These are phyloP conservation scores for Annulohypoxylon stygium DNA, from an alignment of 495 filamentous ascomycete genomes.

Conservation along the genomic window DNA sequence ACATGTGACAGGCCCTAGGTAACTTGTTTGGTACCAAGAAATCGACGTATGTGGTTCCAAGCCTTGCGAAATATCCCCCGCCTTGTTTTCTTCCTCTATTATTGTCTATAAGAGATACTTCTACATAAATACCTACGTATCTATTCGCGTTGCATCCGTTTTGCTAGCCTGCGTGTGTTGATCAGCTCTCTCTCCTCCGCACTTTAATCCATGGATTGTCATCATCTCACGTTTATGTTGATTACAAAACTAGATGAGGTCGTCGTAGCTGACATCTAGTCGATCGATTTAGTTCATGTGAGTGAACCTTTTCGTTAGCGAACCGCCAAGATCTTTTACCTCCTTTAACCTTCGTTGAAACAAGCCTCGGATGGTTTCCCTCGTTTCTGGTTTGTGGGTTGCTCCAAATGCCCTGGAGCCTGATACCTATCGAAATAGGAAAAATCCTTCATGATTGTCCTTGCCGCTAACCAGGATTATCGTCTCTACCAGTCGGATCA, in stretches of 20 bases:
- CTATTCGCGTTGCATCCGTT: constrained; percentile 21
- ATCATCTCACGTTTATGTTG: background rate
- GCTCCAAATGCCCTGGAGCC: background rate
- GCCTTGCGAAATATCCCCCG: constrained; percentile 9
- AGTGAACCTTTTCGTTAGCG: constrained; percentile 33
- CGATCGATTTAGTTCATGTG: constrained; percentile 27
- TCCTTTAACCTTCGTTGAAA: constrained; percentile 19
- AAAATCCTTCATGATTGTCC: constrained; percentile 26
- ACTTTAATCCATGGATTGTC: background rate
- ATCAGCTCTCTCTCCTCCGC: constrained; percentile 17
- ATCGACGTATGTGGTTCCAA: constrained; percentile 16
- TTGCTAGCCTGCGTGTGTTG: constrained; percentile 4
- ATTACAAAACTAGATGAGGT: constrained; percentile 14
- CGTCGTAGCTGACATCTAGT: constrained; percentile 29
- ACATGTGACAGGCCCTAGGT: constrained; percentile 20
- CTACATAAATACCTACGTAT: background rate
- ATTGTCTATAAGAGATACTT: constrained; percentile 6
- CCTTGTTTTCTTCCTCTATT: constrained; percentile 1
- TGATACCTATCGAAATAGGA: constrained; percentile 7
- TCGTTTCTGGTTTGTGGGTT: constrained; percentile 11
- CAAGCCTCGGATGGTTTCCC: constrained; percentile 5
- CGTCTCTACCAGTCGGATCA: constrained; percentile 27
- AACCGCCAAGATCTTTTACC: constrained; percentile 17
- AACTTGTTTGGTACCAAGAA: constrained; percentile 18
- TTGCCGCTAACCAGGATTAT: constrained; percentile 27